phyloP scores from a whole-genome alignment of 139 green algal species.

The Gonium pectorale region DNA sequence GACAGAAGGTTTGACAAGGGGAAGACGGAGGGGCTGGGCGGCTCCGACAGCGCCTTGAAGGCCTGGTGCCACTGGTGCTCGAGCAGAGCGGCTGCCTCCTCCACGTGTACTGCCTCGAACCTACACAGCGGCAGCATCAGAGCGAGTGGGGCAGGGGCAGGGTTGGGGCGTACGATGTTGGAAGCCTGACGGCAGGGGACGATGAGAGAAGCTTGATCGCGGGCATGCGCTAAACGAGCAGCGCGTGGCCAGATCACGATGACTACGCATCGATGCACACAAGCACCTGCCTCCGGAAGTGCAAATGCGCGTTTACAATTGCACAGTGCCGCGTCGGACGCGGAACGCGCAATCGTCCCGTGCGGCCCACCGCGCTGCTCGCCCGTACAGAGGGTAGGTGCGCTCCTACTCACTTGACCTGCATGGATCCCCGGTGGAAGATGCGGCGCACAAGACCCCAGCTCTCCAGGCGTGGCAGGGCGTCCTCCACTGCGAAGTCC shows the following conservation, averaged over 20 bases:
- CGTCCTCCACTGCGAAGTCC: conserved; percentile 64
- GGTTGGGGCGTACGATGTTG: not conserved
- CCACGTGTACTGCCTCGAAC: conserved; percentile 17
- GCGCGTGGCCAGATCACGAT: not conserved
- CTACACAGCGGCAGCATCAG: not conserved
- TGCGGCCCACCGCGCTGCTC: not conserved
- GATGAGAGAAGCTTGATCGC: no score
- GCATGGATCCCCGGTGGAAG: not conserved
- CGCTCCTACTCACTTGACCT: not conserved
- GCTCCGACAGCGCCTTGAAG: conserved; percentile 10
- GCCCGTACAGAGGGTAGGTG: not conserved
- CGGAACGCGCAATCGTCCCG: not conserved
- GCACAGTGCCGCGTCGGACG: not conserved
- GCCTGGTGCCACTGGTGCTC: conserved; percentile 9
- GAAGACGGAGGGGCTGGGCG: conserved; percentile 6
- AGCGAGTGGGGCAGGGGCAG: no score
- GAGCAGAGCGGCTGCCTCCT: not conserved
- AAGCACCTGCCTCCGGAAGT: not conserved
- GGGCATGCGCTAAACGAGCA: not conserved
- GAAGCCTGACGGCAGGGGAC: not conserved
- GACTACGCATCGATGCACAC: not conserved
- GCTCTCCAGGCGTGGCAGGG: conserved; percentile 49
- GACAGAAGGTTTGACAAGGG: conserved; percentile 17
- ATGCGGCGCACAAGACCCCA: conserved; percentile 52
- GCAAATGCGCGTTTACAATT: not conserved